Evolutionary conservation across 1,284 basidiomycete species (phyloP).

Genomic region (Pholiota adiposa): DNA sequence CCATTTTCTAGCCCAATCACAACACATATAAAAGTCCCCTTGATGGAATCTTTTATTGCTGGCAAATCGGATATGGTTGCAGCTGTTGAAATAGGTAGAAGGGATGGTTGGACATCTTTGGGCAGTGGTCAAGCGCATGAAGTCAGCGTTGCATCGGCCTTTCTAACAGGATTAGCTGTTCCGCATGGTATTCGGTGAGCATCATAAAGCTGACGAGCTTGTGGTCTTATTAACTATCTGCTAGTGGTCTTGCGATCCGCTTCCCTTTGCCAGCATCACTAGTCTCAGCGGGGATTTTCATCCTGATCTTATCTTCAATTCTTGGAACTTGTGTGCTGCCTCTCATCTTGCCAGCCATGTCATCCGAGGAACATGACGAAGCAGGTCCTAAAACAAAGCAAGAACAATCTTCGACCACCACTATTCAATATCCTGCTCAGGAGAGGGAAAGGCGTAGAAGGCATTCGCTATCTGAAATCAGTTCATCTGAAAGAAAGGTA

Average conservation of each 20-base stretch:
- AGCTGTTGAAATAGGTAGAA: constrained; percentile 65
- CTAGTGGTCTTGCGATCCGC: constrained; percentile 68
- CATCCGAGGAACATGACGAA: constrained; percentile 17
- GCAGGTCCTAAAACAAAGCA: constrained; percentile 14
- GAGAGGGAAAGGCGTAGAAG: constrained; percentile 33
- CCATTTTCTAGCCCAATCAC: constrained; percentile 42
- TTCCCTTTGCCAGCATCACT: constrained; percentile 62
- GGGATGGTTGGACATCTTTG: constrained; percentile 68
- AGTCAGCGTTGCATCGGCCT: constrained; percentile 64
- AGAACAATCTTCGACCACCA: constrained; percentile 14
- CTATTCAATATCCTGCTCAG: constrained; percentile 28
- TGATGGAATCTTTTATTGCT: constrained; percentile 56
- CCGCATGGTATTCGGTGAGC: constrained; percentile 70
- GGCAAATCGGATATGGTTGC: constrained; percentile 54
- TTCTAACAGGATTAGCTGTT: constrained; percentile 60
- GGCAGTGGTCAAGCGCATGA: constrained; percentile 72
- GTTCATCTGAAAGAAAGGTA: constrained; percentile 26
- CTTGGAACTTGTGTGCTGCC: constrained; percentile 59
- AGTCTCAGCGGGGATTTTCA: constrained; percentile 52
- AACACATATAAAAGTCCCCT: constrained; percentile 52
- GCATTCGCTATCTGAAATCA: constrained; percentile 31
- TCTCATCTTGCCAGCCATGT: constrained; percentile 35
- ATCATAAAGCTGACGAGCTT: neutral
- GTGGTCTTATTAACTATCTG: neutral
- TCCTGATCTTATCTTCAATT: constrained; percentile 51